Percentiles rank a stretch among this genome's conserved stretches.
phyloP scores from a whole-genome alignment of 257 asterid genomes.

The Hygrophila difformis region DNA sequence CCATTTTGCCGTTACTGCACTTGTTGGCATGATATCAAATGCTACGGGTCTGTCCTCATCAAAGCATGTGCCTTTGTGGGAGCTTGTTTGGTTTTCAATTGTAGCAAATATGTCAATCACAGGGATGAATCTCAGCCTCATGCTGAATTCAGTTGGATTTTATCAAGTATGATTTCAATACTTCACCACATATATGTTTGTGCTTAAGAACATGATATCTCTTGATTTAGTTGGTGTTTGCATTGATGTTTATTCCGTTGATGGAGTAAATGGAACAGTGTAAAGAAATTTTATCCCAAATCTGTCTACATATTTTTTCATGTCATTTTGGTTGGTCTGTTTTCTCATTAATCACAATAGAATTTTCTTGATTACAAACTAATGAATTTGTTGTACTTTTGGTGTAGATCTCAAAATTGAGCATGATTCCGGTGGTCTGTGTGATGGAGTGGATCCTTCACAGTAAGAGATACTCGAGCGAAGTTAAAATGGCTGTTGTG shows the following conservation, averaged over 20 bases:
- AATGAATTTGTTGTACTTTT: conserved; percentile 18
- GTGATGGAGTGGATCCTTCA: conserved; percentile 94
- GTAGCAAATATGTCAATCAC: conserved; percentile 93
- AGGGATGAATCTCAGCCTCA: conserved; percentile 96
- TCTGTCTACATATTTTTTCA: not conserved
- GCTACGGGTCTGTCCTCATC: conserved; percentile 83
- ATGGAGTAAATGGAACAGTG: not conserved
- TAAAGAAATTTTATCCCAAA: not conserved
- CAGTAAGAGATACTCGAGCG: conserved; percentile 62
- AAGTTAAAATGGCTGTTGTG: conserved; percentile 78
- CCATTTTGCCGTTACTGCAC: conserved; percentile 90
- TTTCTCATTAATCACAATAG: too few species aligned
- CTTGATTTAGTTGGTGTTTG: not conserved
- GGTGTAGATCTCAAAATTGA: conserved; percentile 85
- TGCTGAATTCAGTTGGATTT: conserved; percentile 98
- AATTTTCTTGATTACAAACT: conserved; percentile 6
- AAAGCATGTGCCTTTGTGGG: conserved; percentile 93
- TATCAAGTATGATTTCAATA: conserved; percentile 65
- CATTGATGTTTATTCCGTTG: too few species aligned
- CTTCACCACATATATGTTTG: conserved; percentile 9
- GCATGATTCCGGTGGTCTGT: conserved; percentile 99
- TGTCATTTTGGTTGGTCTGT: not conserved
- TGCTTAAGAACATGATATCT: conserved; percentile 8
- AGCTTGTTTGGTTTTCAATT: conserved; percentile 91
- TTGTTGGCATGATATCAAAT: conserved; percentile 88